phyloP scores from a whole-genome alignment of 306 rosid genomes.

The Oxytropis ochrocephala region DNA sequence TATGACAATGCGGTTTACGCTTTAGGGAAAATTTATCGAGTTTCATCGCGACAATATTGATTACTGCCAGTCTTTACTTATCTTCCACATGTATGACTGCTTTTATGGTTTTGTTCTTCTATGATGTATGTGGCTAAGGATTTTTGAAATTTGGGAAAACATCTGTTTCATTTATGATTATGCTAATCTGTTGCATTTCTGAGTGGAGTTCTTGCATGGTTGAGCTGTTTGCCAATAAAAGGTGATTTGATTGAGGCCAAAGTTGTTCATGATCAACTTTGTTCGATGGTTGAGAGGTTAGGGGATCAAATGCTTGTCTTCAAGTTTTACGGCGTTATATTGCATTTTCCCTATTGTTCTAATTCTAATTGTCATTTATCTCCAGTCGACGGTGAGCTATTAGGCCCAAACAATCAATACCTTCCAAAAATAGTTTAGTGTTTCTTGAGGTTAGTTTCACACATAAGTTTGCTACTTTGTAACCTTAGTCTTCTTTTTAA shows the following conservation, averaged over 20 bases:
- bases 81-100: background rate
- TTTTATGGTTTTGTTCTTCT: background rate
- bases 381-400: constrained; percentile 66
- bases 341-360: background rate
- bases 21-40: constrained; percentile 81
- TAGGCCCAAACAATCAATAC: constrained; percentile 89
- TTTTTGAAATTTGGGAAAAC: background rate
- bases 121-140: background rate
- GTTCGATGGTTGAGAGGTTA: constrained; percentile 93
- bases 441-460: constrained; percentile 82
- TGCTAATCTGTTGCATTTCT: constrained; percentile 26
- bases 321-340: background rate
- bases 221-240: constrained; percentile 94
- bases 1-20: constrained; percentile 99
- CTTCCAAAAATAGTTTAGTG: constrained; percentile 82
- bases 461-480: background rate
- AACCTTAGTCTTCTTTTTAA: background rate
- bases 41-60: constrained; percentile 87
- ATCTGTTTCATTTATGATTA: background rate
- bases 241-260: constrained; percentile 94
- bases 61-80: constrained; percentile 71
- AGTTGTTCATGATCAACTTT: constrained; percentile 95
- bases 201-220: constrained; percentile 95
- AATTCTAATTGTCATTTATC: constrained; percentile 5
- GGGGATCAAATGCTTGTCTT: background rate